Conservation (phyloP, 768 basidiomycete genomes). For the Boletellus ananas region DNA sequence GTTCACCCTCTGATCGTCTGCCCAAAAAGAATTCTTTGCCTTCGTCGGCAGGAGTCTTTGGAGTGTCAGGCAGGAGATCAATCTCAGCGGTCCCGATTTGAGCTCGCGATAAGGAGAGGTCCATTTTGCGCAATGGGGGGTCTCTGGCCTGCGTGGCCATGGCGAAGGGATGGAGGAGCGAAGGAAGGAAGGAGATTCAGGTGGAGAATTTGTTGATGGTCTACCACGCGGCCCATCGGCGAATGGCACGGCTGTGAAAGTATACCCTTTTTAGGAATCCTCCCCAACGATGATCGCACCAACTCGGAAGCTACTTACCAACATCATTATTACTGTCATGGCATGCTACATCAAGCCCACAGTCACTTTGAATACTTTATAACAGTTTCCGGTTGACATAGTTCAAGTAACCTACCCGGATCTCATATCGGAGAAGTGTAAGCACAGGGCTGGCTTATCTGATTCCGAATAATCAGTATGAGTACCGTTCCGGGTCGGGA, state of each 20-base stretch:
- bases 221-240: too few relatives aligned
- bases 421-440: too few relatives aligned
- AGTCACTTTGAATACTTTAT: background rate
- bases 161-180: background rate
- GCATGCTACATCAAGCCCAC: too few relatives aligned
- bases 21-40: slow-evolving; percentile 85
- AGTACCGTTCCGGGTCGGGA: too few relatives aligned
- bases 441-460: too few relatives aligned
- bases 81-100: background rate
- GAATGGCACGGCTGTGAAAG: background rate
- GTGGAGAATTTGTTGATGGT: background rate
- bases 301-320: too few relatives aligned
- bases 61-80: slow-evolving; percentile 42
- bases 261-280: background rate
- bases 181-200: background rate
- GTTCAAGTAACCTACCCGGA: too few relatives aligned
- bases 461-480: too few relatives aligned
- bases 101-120: slow-evolving; percentile 16
- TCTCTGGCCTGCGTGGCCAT: slow-evolving; percentile 13
- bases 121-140: background rate
- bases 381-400: too few relatives aligned
- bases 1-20: slow-evolving; percentile 45
- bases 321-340: too few relatives aligned
- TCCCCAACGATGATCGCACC: too few relatives aligned
- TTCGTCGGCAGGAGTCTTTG: slow-evolving; percentile 91